A percentile compares a stretch with the other conserved stretches of the same genome.
These are phyloP conservation scores for Penicillium lividum DNA, from an alignment of 495 filamentous ascomycete species.

Conservation along the genomic window DNA sequence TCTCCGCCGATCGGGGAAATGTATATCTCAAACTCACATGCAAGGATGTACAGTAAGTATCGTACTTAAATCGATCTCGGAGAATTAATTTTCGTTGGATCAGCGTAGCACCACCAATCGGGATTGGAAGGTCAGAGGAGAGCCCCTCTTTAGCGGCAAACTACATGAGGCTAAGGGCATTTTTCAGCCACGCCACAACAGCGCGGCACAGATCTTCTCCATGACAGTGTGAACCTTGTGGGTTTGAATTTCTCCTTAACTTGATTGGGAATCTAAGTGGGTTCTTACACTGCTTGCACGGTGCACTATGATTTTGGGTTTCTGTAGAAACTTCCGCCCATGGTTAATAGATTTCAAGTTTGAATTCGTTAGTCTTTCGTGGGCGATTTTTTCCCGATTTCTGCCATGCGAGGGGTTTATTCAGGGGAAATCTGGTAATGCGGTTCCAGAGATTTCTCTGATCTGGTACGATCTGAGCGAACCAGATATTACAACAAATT, in stretches of 20 bases:
- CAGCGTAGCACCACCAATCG: constrained; percentile 2
- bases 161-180: constrained; percentile 12
- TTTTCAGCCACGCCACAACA: constrained; percentile 29
- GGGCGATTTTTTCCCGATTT: background rate
- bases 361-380: background rate
- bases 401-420: background rate
- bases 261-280: background rate
- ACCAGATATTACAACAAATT: background rate
- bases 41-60: too few species aligned
- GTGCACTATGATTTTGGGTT: background rate
- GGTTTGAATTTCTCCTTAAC: background rate
- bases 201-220: constrained; percentile 9
- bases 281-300: background rate
- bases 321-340: background rate
- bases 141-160: constrained; percentile 9
- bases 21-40: background rate
- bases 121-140: background rate
- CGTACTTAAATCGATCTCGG: constrained; percentile 24
- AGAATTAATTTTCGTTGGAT: constrained; percentile 19
- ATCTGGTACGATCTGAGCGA: background rate
- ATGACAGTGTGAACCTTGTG: background rate
- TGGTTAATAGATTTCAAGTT: background rate
- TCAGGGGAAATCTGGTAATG: background rate
- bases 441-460: background rate
- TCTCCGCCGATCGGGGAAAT: background rate